Evolutionary conservation across 345 rosid species (phyloP), one percentile per base, ranked within the genome.

Genomic region (Cardamine occulta): DNA sequence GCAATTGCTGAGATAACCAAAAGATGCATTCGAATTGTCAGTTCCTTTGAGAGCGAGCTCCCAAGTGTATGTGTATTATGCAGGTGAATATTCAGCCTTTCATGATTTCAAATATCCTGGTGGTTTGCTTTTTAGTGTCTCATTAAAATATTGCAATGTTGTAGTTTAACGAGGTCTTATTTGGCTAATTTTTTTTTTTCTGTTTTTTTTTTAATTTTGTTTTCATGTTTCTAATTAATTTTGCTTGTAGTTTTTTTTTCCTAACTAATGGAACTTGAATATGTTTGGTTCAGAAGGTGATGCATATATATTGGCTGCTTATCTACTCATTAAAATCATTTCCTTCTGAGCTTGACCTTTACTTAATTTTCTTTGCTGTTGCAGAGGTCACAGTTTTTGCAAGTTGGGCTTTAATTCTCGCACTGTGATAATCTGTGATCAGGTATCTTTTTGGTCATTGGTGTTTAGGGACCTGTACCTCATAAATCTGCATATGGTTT

Each of bases 361-460:
- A 13, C 34, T 64, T 51, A 15, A n/a, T 68, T 52, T 70, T 45
- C 60, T 44, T 42, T 69, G 31, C 57, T 42, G 60, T 52, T 87
- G 85, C 90, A 92, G 99, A 66, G 86, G 87, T 29, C 87, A 86
- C 79, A 84, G 84, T 82, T 92, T 90, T 75, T 76, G 84, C 77
- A 83, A 77, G 80, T 69, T 88, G 37, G 82, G 88, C 26, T 95
- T 95, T 81, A 91, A 91, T 81, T 82, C 91, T 58, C 88, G 88
- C 60, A 95, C 96, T 45, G 96, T 95, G 63, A 90, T 95, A 56
- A 79, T 95, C 48, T 92, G 99, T 68, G 99, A 92, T 82, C 99
- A 92, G 96, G 97, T 95, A 78, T 26, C 31, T 39, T 70, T 31
- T 62, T 76, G 24, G 18, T 31, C 56, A 45, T 62, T 66, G 78